These are phyloP conservation scores for Talaromyces nanjingensis DNA, from an alignment of 495 filamentous ascomycete species.

Conservation along the genomic window DNA sequence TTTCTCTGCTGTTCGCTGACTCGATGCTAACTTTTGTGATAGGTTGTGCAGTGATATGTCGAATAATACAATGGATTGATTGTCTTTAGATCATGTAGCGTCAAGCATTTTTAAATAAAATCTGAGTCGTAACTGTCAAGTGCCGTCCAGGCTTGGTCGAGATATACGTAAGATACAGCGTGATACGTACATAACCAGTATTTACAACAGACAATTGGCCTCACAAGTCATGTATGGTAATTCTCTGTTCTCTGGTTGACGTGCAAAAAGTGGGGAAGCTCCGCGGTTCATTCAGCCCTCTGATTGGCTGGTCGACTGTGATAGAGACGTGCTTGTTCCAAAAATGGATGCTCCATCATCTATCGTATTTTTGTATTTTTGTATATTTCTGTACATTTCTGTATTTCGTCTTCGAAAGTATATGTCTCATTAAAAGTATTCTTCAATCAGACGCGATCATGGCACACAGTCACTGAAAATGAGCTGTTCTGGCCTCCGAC, in stretches of 20 bases:
- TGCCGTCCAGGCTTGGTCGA: neutral
- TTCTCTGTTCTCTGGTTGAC: neutral
- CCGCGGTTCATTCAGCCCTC: neutral
- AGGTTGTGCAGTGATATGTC: constrained; percentile 15
- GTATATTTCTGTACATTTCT: neutral
- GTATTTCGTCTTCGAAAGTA: neutral
- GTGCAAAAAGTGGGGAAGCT: neutral
- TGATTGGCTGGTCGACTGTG: constrained; percentile 3
- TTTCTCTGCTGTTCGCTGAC: neutral
- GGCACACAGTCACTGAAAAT: neutral
- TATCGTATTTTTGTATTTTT: neutral
- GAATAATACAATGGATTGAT: neutral
- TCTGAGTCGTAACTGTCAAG: neutral
- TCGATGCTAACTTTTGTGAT: neutral
- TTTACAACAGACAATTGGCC: neutral
- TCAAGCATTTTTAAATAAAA: constrained; percentile 4
- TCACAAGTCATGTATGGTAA: neutral
- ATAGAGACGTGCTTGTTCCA: neutral
- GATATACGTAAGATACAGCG: neutral
- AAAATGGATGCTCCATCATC: neutral
- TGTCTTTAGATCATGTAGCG: constrained; percentile 10
- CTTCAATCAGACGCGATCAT: neutral
- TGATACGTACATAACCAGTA: neutral
- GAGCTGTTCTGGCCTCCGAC: neutral
- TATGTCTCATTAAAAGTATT: neutral